Evolutionary conservation across 441 rosid species (phyloP), one percentile per base, ranked within the genome.

Genomic region (Capsella rubella): DNA sequence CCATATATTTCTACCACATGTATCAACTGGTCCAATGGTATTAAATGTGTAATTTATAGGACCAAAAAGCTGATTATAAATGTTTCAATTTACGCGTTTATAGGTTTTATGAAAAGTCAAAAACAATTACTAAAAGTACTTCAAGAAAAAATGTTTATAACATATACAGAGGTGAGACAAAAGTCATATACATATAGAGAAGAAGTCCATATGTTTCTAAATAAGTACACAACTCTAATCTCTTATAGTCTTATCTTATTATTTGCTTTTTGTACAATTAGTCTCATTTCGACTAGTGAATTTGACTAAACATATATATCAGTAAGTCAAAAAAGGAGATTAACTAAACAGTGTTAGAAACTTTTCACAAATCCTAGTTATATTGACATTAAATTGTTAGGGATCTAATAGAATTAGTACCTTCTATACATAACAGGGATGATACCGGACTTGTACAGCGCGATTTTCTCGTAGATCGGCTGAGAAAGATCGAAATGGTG

Each of bases 401-500:
- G n/a, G 13, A 16, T 21, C 18, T 62, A 61, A 13, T 31, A 32
- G 57, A 0, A 82, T 84, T 27, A 1, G 43, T 65, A 78, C 81
- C 81, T 78, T 73, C 81, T 67, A 61, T 78, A 78, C 60, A 61
- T 62, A 56, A 78, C 81, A 49, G 81, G 81, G 29, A 78, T 67
- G 54, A 73, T 78, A 49, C 81, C 81, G 61, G 81, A 67, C 28
- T 55, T 78, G 74, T 78, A 78, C 2, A 25, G 50, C 40, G 81
- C 81, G 16, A 78, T 78, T 6, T 13, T 51, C 64, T 78, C 74
- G 14, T 66, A 78, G 47, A 78, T 67, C 0, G 81, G 81, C 21
- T 78, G 81, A 73, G 81, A 78, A 45, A 78, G 81, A 67, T 78
- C 81, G 9, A 78, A 78, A 67, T 78, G 81, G 42, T 74, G 78